Percentiles rank a stretch among this genome's conserved stretches.
Evolutionary conservation across 768 basidiomycete genomes (phyloP).

Genomic region (Bullera alba): DNA sequence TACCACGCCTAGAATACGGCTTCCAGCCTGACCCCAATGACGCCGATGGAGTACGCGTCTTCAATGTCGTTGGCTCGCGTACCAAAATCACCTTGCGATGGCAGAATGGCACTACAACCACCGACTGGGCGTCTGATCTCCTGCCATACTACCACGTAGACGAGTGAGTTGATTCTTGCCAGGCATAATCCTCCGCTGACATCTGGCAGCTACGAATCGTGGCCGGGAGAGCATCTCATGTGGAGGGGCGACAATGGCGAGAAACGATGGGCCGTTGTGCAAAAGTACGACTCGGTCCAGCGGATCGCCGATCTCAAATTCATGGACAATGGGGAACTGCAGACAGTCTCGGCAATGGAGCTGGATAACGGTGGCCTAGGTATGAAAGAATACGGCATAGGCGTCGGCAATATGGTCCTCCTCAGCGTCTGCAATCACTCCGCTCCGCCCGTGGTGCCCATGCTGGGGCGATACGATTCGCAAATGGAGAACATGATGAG

Average conservation of each 20-base stretch:
- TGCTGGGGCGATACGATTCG: conserved; percentile 61
- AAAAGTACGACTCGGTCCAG: conserved; percentile 45
- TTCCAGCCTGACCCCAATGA: conserved; percentile 51
- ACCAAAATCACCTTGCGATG: conserved; percentile 70
- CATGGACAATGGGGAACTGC: conserved; percentile 51
- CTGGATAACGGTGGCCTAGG: conserved; percentile 76
- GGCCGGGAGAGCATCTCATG: conserved; percentile 82
- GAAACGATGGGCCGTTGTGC: conserved; percentile 64
- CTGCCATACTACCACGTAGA: conserved; percentile 81
- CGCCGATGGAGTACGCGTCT: no score
- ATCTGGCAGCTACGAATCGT: conserved; percentile 26
- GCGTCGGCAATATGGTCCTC: conserved; percentile 76
- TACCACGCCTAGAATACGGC: conserved; percentile 37
- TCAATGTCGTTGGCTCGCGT: conserved; percentile 62
- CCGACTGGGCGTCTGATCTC: conserved; percentile 60
- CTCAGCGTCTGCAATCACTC: conserved; percentile 66
- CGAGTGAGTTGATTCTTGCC: conserved; percentile 56
- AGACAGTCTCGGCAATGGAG: conserved; percentile 71
- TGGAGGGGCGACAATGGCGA: conserved; percentile 67
- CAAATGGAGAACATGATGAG: conserved; percentile 60
- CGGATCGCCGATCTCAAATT: conserved; percentile 25
- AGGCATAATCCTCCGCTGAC: conserved; percentile 63
- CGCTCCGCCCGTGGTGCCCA: conserved; percentile 63
- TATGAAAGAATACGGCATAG: conserved; percentile 59
- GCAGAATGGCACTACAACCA: conserved; percentile 65